Evolutionary conservation across 164 flowering plant species (phyloP).

Genomic region (Piper longum): DNA sequence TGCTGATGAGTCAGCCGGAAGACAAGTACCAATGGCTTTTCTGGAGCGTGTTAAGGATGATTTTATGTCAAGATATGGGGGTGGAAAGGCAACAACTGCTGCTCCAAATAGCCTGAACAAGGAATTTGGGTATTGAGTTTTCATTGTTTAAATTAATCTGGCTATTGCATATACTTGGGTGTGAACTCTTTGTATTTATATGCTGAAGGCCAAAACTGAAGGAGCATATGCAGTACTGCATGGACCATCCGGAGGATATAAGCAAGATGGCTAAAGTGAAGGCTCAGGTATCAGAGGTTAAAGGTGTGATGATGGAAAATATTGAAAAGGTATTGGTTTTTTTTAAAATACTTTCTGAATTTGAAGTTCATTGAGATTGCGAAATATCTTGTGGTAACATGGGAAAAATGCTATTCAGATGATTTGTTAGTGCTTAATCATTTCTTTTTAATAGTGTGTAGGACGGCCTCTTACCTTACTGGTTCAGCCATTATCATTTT

Average conservation of each 20-base stretch:
- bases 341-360: neutral
- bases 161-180: neutral
- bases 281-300: constrained; percentile 24
- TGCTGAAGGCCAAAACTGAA: constrained; percentile 12
- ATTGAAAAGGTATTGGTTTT: constrained; percentile 17
- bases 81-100: constrained; percentile 18
- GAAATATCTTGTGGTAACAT: neutral
- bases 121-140: constrained; percentile 9
- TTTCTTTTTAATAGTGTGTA: no score
- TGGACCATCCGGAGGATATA: constrained; percentile 19
- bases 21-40: constrained; percentile 15
- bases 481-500: no score
- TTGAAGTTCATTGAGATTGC: neutral
- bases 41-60: constrained; percentile 20
- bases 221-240: constrained; percentile 19
- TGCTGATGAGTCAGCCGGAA: constrained; percentile 15
- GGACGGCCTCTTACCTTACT: no score
- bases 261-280: constrained; percentile 23
- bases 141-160: neutral
- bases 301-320: constrained; percentile 23
- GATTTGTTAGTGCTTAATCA: no score
- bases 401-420: no score
- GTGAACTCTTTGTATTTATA: neutral
- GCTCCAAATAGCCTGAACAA: constrained; percentile 15
- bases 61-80: constrained; percentile 14